A percentile compares a stretch with the other conserved stretches of the same genome.
Conservation (phyloP, 257 asterid genomes). For the Solanum ossicruentum region DNA sequence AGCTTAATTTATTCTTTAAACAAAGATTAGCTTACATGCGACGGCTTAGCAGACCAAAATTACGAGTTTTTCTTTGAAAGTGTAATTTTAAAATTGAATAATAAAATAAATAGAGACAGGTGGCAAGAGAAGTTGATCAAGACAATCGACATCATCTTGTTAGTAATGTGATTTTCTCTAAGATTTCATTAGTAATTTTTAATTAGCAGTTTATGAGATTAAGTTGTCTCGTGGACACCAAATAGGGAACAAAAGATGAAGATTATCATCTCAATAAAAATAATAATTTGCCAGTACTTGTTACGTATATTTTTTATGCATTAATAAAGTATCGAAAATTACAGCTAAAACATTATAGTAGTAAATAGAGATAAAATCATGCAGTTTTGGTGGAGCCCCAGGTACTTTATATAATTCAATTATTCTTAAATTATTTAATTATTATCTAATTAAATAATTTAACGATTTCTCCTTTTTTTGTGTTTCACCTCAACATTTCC, state of each 20-base stretch:
- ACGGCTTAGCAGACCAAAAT: not conserved
- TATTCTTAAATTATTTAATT: too few relatives aligned
- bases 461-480: too few relatives aligned
- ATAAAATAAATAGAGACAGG: constrained; percentile 1
- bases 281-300: not conserved
- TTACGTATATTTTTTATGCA: not conserved
- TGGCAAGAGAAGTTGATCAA: constrained; percentile 1
- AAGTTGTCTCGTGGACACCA: constrained; percentile 13
- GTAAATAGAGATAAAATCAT: not conserved
- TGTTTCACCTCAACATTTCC: too few relatives aligned
- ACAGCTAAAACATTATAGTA: not conserved
- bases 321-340: not conserved
- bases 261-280: not conserved
- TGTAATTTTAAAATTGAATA: not conserved
- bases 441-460: too few relatives aligned
- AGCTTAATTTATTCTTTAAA: not conserved
- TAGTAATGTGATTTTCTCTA: not conserved
- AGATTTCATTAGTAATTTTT: not conserved
- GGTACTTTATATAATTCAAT: not conserved
- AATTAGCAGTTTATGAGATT: constrained; percentile 3
- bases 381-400: not conserved
- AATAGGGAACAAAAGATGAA: constrained; percentile 14
- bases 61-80: not conserved
- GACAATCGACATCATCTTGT: not conserved
- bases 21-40: not conserved